Evolutionary conservation across 106 monocot genomes (phyloP), one percentile per base, ranked within the genome.

Genomic region (Narthecium ossifragum): DNA sequence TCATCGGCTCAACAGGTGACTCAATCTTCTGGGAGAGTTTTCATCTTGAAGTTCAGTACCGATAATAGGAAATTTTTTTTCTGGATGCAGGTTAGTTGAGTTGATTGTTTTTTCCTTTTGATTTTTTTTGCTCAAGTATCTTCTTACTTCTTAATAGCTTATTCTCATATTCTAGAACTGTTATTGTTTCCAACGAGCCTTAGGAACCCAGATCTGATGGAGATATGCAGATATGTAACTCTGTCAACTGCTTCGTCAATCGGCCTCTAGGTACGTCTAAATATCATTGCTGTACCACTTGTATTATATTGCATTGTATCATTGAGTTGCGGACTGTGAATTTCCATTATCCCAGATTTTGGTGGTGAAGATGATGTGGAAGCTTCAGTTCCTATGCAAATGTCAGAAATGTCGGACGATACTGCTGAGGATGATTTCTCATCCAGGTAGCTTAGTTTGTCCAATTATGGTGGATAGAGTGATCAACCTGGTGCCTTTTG

Each of bases 61-160:
- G 96, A 96, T 64, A 60, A 75, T 47, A 83, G 96, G 65, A 96
- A 84, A 36, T 84, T 81, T 60, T 90, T 96, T 62, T 90, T 96
- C 59, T 96, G 96, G 96, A 90, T 96, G 90, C 96, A 96, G 90
- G 96, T 96, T 26, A 51, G 32, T 31, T 25, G 9, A 6, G 27
- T 31, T 30, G 53, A 21, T 8, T 26, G 27, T 51, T n/a, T 23
- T 30, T 8, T 59, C 5, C 29, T 41, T 46, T 10, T 26, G 8
- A 56, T 45, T 46, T 6, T 69, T 61, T 8, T 14, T 43, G 18
- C 6, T 54, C 27, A 14, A 41, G 28, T 26, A 26, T 39, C 30
- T 36, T 24, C 11, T 5, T 34, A 15, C 17, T 31, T 12, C 13
- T 18, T 20, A n/a, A n/a, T 57, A 57, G 2, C 10, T 22, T 13